phyloP scores from a whole-genome alignment of 2,329 filamentous ascomycete species.

The Talaromyces sp. region DNA sequence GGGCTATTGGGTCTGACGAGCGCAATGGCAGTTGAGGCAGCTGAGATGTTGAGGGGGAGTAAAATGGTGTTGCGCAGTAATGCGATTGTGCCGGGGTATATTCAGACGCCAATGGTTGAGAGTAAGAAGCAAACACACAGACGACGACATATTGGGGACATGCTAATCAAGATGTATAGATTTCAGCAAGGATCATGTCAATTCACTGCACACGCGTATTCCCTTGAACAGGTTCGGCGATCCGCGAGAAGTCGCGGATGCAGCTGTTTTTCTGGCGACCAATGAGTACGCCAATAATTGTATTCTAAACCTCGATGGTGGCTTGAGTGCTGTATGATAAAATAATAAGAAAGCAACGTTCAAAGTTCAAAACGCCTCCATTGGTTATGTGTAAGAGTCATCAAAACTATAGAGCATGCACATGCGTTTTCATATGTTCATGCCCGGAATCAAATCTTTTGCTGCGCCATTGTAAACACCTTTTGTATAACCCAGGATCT shows the following conservation, averaged over 20 bases:
- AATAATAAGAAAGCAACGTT: not conserved
- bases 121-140: constrained; percentile 41
- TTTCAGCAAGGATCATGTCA: constrained; percentile 31
- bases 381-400: not conserved
- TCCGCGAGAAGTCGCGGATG: constrained; percentile 70
- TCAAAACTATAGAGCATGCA: not conserved
- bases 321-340: constrained; percentile 62
- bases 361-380: not conserved
- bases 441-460: not conserved
- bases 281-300: constrained; percentile 86
- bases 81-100: constrained; percentile 75
- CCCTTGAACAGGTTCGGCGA: constrained; percentile 62
- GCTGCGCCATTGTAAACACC: not conserved
- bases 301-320: constrained; percentile 78
- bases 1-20: constrained; percentile 60
- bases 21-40: constrained; percentile 28
- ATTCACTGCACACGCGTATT: constrained; percentile 44
- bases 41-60: constrained; percentile 50
- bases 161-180: constrained; percentile 23
- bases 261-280: constrained; percentile 67
- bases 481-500: not conserved
- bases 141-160: not conserved
- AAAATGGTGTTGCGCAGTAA: constrained; percentile 63
- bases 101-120: constrained; percentile 72
- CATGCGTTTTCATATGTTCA: not conserved